Evolutionary conservation across 768 basidiomycete species (phyloP).

Genomic region (Boletus sp.): DNA sequence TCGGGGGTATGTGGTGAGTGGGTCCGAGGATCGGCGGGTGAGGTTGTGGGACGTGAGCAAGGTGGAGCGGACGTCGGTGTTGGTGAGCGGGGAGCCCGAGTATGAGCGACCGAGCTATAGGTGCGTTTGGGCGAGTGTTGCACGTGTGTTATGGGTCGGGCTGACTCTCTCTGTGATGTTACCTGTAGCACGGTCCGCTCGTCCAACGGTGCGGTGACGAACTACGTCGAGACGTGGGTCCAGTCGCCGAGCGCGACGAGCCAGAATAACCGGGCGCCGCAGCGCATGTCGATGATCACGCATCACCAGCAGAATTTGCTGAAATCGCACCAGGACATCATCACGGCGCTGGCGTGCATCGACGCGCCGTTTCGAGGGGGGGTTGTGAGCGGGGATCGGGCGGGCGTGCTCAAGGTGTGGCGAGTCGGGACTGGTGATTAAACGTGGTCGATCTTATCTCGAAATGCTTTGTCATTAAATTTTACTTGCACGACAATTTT

Average conservation of each 20-base stretch:
- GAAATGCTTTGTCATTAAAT: background rate
- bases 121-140: conserved; percentile 36
- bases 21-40: conserved; percentile 87
- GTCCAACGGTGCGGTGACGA: conserved; percentile 45
- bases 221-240: conserved; percentile 66
- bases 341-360: conserved; percentile 81
- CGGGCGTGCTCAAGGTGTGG: conserved; percentile 92
- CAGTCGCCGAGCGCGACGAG: conserved; percentile 39
- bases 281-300: conserved; percentile 74
- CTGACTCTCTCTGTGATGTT: background rate
- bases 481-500: background rate
- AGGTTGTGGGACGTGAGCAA: conserved; percentile 84
- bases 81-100: conserved; percentile 79
- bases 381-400: conserved; percentile 87
- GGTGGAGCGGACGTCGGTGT: conserved; percentile 68
- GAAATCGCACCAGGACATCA: conserved; percentile 86
- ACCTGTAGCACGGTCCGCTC: conserved; percentile 30
- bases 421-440: conserved; percentile 57
- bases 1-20: conserved; percentile 79
- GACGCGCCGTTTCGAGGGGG: conserved; percentile 93
- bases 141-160: too few species aligned
- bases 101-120: conserved; percentile 75
- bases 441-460: background rate
- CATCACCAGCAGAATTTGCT: conserved; percentile 83
- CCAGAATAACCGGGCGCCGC: conserved; percentile 65